Percentiles rank a stretch among this genome's conserved stretches.
Conservation (phyloP, 164 flowering plant genomes). For the Cinnamomum chago region DNA sequence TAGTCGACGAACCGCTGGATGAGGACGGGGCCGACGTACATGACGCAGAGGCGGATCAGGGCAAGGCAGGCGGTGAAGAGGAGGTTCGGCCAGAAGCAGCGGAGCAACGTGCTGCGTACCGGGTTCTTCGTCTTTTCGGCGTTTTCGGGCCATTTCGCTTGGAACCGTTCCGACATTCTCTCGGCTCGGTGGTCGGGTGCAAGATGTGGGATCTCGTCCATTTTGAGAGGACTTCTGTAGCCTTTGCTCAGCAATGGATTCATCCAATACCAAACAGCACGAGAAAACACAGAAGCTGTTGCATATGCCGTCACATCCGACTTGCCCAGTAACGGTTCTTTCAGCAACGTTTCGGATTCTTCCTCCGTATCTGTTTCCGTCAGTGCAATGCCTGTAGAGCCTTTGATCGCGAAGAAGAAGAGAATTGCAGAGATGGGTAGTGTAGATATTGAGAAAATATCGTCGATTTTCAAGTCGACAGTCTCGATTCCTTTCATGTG, state of each 20-base stretch:
- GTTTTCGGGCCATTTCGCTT: conserved; percentile 71
- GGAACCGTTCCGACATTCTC: conserved; percentile 54
- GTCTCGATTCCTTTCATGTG: conserved; percentile 6
- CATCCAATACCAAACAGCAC: conserved; percentile 77
- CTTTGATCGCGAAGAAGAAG: conserved; percentile 43
- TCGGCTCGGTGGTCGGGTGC: conserved; percentile 80
- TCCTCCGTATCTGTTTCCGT: conserved; percentile 17
- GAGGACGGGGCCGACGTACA: conserved; percentile 80
- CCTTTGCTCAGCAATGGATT: conserved; percentile 79
- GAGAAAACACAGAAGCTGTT: conserved; percentile 61
- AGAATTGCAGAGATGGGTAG: conserved; percentile 48
- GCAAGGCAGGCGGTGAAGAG: conserved; percentile 73
- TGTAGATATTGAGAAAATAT: conserved; percentile 36
- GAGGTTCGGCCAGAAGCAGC: conserved; percentile 83
- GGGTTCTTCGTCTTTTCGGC: conserved; percentile 61
- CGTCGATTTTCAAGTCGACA: conserved; percentile 42
- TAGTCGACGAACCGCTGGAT: conserved; percentile 75
- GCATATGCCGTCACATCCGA: conserved; percentile 51
- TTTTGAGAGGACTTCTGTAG: conserved; percentile 52
- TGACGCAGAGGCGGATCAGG: conserved; percentile 57
- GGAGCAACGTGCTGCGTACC: conserved; percentile 54
- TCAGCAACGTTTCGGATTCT: conserved; percentile 23
- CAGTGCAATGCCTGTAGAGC: conserved; percentile 53
- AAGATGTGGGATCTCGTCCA: conserved; percentile 71
- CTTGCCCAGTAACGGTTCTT: conserved; percentile 36